These are phyloP conservation scores for Ricinus communis DNA, from an alignment of 345 rosid genomes.

Conservation along the genomic window DNA sequence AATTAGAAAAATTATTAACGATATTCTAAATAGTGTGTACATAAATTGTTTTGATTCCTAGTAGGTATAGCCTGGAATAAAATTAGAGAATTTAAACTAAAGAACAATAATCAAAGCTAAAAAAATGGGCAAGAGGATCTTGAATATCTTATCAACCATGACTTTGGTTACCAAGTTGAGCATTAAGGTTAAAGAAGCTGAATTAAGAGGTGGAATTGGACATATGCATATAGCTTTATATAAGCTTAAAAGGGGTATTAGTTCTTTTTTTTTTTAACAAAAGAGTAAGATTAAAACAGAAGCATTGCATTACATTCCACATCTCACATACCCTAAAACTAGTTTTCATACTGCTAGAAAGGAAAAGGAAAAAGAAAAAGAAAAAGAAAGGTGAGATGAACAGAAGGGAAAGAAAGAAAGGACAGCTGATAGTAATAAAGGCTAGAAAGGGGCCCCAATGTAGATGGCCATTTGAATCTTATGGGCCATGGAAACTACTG, in stretches of 20 bases:
- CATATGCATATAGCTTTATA: not conserved
- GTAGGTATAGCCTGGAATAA: no score
- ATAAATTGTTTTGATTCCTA: no score
- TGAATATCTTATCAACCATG: not conserved
- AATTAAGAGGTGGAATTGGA: not conserved
- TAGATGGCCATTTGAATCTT: conserved; percentile 19
- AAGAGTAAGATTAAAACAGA: not conserved
- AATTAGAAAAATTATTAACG: no score
- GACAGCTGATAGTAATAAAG: conserved; percentile 30
- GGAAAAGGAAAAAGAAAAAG: not conserved
- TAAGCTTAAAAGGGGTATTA: not conserved
- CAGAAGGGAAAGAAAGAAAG: conserved; percentile 6
- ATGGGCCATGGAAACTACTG: conserved; percentile 20
- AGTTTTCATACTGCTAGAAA: not conserved
- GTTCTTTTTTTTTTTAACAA: not conserved
- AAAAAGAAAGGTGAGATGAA: no score
- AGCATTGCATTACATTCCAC: not conserved
- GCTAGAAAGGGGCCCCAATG: conserved; percentile 32
- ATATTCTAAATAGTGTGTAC: no score
- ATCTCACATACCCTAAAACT: not conserved
- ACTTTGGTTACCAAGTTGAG: not conserved
- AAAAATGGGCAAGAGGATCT: no score
- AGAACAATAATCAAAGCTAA: no score
- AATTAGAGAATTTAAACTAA: no score
- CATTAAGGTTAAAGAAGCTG: not conserved